Conservation (phyloP, 768 basidiomycete genomes). For the Xerocomellus amylosporus region DNA sequence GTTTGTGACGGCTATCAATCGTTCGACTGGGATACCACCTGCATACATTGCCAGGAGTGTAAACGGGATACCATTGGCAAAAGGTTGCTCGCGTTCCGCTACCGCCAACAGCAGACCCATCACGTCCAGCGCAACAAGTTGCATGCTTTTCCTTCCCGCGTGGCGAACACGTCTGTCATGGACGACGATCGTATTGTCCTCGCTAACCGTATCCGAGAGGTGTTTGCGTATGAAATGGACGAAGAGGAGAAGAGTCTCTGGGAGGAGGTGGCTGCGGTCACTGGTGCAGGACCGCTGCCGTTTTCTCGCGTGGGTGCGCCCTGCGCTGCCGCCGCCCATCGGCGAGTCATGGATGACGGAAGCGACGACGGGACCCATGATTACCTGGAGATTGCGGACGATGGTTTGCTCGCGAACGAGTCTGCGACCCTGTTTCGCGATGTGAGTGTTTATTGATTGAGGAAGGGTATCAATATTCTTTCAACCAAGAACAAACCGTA, state of each 20-base stretch:
- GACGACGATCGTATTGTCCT: constrained; percentile 8
- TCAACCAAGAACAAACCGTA: constrained; percentile 6
- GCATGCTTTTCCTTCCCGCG: not conserved
- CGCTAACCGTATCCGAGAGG: constrained; percentile 11
- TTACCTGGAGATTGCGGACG: constrained; percentile 17
- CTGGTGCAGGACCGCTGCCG: constrained; percentile 10
- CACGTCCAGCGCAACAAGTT: constrained; percentile 9
- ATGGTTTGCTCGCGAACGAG: constrained; percentile 16
- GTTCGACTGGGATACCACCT: constrained; percentile 17
- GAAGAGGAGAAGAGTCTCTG: constrained; percentile 31
- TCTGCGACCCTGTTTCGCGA: constrained; percentile 19
- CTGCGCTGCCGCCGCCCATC: constrained; percentile 7
- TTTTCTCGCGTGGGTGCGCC: constrained; percentile 17
- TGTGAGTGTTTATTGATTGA: constrained; percentile 22
- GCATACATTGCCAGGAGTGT: constrained; percentile 29
- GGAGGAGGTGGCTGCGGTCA: constrained; percentile 28
- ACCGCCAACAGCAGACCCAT: constrained; percentile 10
- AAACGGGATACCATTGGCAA: constrained; percentile 29
- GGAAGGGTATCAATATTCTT: not conserved
- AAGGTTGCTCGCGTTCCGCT: constrained; percentile 20
- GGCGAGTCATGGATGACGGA: constrained; percentile 1
- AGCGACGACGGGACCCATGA: constrained; percentile 1
- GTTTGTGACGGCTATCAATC: constrained; percentile 27
- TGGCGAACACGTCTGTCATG: not conserved
- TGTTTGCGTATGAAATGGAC: constrained; percentile 19